These are phyloP conservation scores for Diaporthe sp. DNA, from an alignment of 2,329 filamentous ascomycete species.

Conservation along the genomic window DNA sequence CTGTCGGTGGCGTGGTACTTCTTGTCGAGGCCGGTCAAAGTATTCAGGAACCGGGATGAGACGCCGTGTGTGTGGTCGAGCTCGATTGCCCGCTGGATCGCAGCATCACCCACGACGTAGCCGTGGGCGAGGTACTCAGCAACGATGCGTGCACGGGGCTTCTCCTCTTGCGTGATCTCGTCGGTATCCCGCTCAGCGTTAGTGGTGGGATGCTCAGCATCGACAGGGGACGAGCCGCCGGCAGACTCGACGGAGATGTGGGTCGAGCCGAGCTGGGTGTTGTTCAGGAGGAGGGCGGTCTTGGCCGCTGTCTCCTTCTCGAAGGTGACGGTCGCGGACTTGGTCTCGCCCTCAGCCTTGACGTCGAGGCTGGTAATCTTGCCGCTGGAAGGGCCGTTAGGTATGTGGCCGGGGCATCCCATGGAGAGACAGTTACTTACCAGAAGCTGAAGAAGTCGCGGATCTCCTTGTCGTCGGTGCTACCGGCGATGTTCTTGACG, in stretches of 20 bases:
- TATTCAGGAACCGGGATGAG: conserved; percentile 81
- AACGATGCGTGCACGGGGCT: conserved; percentile 92
- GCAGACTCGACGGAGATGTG: conserved; percentile 82
- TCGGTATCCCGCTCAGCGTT: conserved; percentile 71
- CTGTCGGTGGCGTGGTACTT: conserved; percentile 92
- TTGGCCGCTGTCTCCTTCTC: conserved; percentile 97
- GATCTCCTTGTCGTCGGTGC: conserved; percentile 91
- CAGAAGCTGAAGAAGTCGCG: conserved; percentile 98
- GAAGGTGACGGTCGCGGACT: conserved; percentile 93
- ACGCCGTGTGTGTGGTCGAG: conserved; percentile 93
- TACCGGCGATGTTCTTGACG: conserved; percentile 87
- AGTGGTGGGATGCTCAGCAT: conserved; percentile 67
- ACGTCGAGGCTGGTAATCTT: conserved; percentile 91
- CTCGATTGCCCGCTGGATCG: conserved; percentile 85
- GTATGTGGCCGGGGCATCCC: not conserved
- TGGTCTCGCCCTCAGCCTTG: conserved; percentile 75
- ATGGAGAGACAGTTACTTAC: conserved; percentile 62
- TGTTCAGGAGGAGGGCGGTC: conserved; percentile 95
- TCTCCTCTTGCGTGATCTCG: conserved; percentile 93
- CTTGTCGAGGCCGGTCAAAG: conserved; percentile 81
- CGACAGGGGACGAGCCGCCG: conserved; percentile 73
- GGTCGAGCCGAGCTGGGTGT: conserved; percentile 91
- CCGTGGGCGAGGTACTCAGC: conserved; percentile 98
- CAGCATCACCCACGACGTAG: conserved; percentile 82
- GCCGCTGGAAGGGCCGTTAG: conserved; percentile 68